Evolutionary conservation across 108 stramenopile species (phyloP).

Genomic region (Poteriospumella lacustris): DNA sequence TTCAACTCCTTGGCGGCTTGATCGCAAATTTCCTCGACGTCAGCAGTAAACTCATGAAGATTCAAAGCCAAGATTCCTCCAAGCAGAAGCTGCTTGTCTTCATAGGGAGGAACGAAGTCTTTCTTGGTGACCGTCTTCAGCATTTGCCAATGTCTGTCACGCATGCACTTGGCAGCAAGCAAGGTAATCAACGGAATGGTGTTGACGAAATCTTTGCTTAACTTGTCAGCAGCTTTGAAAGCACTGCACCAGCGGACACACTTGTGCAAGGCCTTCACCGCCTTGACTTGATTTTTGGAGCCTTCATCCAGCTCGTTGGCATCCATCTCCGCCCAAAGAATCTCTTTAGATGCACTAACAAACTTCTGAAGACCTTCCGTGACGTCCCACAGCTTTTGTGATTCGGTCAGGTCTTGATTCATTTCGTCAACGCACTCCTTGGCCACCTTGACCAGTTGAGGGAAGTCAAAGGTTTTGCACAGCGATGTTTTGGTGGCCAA

Average conservation of each 20-base stretch:
- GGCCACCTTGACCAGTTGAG: constrained; percentile 50
- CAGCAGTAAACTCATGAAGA: constrained; percentile 60
- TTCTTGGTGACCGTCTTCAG: constrained; percentile 53
- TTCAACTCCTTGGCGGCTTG: constrained; percentile 71
- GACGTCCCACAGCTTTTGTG: constrained; percentile 63
- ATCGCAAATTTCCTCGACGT: constrained; percentile 74
- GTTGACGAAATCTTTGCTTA: constrained; percentile 67
- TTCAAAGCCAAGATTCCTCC: constrained; percentile 60
- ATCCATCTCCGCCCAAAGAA: constrained; percentile 61
- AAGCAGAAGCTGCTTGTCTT: constrained; percentile 56
- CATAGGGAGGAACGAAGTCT: constrained; percentile 61
- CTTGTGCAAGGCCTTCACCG: constrained; percentile 57
- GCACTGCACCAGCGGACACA: constrained; percentile 55
- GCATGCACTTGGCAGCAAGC: constrained; percentile 60
- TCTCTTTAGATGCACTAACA: constrained; percentile 49
- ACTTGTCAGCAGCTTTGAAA: constrained; percentile 53
- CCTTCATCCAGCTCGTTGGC: constrained; percentile 64
- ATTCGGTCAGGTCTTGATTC: constrained; percentile 47
- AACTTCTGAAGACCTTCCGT: constrained; percentile 50
- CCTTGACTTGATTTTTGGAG: constrained; percentile 60
- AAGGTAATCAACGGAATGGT: constrained; percentile 68
- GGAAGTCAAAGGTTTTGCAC: constrained; percentile 65
- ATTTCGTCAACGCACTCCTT: constrained; percentile 38
- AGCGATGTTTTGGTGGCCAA: constrained; percentile 57
- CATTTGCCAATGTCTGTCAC: constrained; percentile 68